Base-by-base conservation (phyloP, 1,284 basidiomycete species). In the Sutorius eximius region DNA sequence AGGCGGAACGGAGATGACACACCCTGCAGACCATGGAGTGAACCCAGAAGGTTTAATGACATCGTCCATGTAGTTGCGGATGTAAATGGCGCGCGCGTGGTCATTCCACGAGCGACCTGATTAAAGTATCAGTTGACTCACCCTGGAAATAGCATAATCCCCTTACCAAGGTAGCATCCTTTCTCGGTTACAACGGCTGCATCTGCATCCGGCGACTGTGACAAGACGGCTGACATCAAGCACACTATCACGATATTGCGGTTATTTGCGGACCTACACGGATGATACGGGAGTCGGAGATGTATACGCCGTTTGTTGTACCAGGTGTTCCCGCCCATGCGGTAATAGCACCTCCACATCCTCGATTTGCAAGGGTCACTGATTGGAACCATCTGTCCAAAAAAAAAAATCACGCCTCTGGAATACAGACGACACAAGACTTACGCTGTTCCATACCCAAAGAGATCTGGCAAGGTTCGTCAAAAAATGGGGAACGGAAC, bases 21-120 rank as follows among this genome's bases (percentile, higher is more conserved):
- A 69, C 67, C 3, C 16, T 24, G 2, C 4, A 27, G 0, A 0
- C 63, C 63, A 86, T 0, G 82, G 71, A 2, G 66, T 78, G 70
- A 78, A 87, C 1, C 85, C 83, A 12, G 62, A 71, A 0, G 82
- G 76, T 9, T 71, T 51, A 42, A 87, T 75, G 56, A 76, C 82
- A 3, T 80, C 73, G 51, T 86, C 85, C 85, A 87, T 87, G 59
- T 75, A 80, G 1, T 76, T 84, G 6, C 67, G 67, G 2, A 84
- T 62, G 58, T 72, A 86, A 0, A 86, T 78, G 0, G 81, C 79
- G 0, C 78, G 77, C 0, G 85, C 80, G 11, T 82, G 66, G 51
- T 80, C 75, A 61, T 85, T 85, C 85, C 85, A 87, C 0, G 85
- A 84, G 2, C 85, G 78, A 13, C 82, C 82, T 81, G 40, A 33